phyloP scores from a whole-genome alignment of 495 filamentous ascomycete species.

The Hypomontagnella monticulosa region DNA sequence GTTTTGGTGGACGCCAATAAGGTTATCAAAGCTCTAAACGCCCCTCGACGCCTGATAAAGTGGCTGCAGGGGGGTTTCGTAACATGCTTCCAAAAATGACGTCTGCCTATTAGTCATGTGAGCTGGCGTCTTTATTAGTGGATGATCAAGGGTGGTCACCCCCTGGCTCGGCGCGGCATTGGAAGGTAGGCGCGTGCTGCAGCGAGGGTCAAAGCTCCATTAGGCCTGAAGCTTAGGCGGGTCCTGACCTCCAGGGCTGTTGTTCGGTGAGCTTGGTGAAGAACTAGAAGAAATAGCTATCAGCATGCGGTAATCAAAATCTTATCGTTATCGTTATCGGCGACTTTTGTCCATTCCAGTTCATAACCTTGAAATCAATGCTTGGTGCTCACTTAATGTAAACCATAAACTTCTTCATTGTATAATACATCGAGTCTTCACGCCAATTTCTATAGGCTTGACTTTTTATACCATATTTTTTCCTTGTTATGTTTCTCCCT shows the following conservation, averaged over 20 bases:
- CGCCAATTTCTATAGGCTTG: no score
- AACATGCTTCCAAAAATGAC: constrained; percentile 33
- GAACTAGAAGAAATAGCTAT: constrained; percentile 4
- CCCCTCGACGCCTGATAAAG: constrained; percentile 17
- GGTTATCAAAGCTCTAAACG: constrained; percentile 8
- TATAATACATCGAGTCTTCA: no score
- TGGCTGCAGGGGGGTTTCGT: constrained; percentile 28
- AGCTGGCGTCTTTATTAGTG: constrained; percentile 28
- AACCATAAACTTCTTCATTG: no score
- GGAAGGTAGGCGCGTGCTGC: constrained; percentile 25
- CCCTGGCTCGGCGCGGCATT: constrained; percentile 28
- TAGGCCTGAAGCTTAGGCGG: background rate
- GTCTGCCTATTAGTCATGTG: constrained; percentile 35
- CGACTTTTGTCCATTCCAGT: no score
- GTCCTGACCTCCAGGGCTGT: no score
- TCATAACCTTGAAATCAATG: no score
- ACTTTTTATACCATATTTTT: no score
- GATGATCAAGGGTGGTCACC: constrained; percentile 1
- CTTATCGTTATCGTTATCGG: constrained; percentile 20
- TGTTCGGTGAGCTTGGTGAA: constrained; percentile 19
- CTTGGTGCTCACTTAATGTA: no score
- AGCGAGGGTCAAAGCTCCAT: background rate
- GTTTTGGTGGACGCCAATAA: constrained; percentile 12
- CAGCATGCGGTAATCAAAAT: constrained; percentile 7
- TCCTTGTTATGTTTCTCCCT: no score